Conservation (phyloP, 192 early-diverging fungal genomes). For the Coemansia sp. region DNA sequence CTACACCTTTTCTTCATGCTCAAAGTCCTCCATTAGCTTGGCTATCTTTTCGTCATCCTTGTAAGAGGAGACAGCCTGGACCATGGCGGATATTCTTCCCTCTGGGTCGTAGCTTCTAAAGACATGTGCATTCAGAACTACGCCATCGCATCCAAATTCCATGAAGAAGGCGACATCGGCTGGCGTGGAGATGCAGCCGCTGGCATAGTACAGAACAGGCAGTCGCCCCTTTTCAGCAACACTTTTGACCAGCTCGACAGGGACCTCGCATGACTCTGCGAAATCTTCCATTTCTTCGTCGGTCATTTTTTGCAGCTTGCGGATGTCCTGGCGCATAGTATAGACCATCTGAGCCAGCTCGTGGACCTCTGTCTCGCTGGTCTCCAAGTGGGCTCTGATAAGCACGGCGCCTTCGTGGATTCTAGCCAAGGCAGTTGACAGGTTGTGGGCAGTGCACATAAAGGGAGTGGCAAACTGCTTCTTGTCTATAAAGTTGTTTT, state of each 20-base stretch:
- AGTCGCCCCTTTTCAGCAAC: neutral
- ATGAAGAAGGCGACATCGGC: conserved; percentile 5
- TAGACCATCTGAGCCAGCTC: neutral
- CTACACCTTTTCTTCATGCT: neutral
- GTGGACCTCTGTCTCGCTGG: neutral
- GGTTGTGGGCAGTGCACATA: neutral
- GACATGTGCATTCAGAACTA: neutral
- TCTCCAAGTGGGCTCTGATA: neutral
- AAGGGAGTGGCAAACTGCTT: neutral
- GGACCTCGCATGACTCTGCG: neutral
- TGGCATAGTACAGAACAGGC: neutral
- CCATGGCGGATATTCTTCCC: neutral
- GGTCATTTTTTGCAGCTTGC: neutral
- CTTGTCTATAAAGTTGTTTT: conserved; percentile 1
- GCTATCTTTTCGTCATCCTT: neutral
- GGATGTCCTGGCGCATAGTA: neutral
- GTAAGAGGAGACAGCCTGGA: neutral
- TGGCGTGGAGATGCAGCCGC: neutral
- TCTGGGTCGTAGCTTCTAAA: neutral
- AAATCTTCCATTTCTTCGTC: neutral
- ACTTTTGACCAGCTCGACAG: neutral
- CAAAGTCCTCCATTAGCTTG: neutral
- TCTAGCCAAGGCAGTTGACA: neutral
- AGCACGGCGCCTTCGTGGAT: neutral
- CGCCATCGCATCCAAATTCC: conserved; percentile 4